Evolutionary conservation across 2,329 filamentous ascomycete genomes (phyloP).

Genomic region (Fusarium nematophilum): DNA sequence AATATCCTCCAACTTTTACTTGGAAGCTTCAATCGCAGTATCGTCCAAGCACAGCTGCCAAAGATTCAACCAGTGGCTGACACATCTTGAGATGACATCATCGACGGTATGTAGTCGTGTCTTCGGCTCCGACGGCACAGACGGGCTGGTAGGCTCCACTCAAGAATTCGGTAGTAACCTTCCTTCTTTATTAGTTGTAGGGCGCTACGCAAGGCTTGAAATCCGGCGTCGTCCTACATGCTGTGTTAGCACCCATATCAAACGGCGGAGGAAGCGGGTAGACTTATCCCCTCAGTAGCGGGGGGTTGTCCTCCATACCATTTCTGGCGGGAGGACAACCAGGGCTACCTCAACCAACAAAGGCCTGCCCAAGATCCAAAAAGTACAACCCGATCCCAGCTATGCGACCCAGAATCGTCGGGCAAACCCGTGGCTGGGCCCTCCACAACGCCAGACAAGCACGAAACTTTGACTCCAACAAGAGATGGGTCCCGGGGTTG

Average conservation of each 20-base stretch:
- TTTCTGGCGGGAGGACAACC: constrained; percentile 64
- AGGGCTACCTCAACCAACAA: constrained; percentile 53
- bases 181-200: too few relatives aligned
- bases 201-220: background rate
- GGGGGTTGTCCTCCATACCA: constrained; percentile 62
- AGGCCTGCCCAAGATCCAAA: constrained; percentile 43
- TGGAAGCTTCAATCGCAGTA: background rate
- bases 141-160: too few relatives aligned
- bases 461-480: constrained; percentile 94
- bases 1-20: background rate
- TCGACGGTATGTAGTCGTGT: too few relatives aligned
- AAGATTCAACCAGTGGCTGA: too few relatives aligned
- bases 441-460: constrained; percentile 74
- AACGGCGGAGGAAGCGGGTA: constrained; percentile 23
- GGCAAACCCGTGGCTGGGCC: constrained; percentile 14
- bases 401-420: constrained; percentile 20
- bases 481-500: constrained; percentile 81
- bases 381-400: constrained; percentile 31
- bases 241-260: constrained; percentile 43
- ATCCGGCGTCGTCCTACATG: constrained; percentile 29
- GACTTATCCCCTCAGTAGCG: constrained; percentile 64
- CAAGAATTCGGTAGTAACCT: too few relatives aligned
- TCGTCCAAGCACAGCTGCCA: too few relatives aligned
- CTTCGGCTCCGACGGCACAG: too few relatives aligned
- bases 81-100: too few relatives aligned